phyloP scores from a whole-genome alignment of 1,139 yeast genomes.

The Zygoascus hellenicus region DNA sequence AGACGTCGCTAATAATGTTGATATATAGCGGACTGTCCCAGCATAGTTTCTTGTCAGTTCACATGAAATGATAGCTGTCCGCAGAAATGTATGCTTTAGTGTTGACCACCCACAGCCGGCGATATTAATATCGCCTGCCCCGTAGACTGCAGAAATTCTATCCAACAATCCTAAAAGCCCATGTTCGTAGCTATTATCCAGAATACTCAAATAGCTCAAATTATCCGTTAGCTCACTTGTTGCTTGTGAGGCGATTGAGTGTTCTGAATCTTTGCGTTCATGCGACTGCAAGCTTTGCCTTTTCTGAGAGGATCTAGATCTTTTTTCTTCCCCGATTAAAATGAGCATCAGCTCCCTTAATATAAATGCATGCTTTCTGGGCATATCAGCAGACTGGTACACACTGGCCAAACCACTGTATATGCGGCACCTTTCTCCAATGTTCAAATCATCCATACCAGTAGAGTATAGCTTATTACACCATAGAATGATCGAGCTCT shows the following conservation, averaged over 20 bases:
- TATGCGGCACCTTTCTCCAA: slow-evolving; percentile 38
- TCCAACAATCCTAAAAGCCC: slow-evolving; percentile 27
- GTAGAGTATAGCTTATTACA: slow-evolving; percentile 43
- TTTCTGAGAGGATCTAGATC: slow-evolving; percentile 25
- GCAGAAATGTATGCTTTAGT: slow-evolving; percentile 53
- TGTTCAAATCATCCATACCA: slow-evolving; percentile 41
- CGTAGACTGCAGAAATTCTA: slow-evolving; percentile 28
- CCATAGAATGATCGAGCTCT: slow-evolving; percentile 32
- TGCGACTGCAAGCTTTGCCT: slow-evolving; percentile 19
- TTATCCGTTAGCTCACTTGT: background rate
- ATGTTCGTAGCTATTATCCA: slow-evolving; percentile 13
- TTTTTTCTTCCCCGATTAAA: slow-evolving; percentile 37
- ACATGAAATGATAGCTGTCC: slow-evolving; percentile 50
- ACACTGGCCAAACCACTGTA: slow-evolving; percentile 62
- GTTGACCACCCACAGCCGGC: slow-evolving; percentile 47
- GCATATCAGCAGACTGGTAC: slow-evolving; percentile 55
- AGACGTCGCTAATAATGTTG: slow-evolving; percentile 50
- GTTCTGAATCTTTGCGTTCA: background rate
- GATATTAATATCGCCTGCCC: slow-evolving; percentile 28
- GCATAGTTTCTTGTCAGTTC: slow-evolving; percentile 46
- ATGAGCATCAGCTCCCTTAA: slow-evolving; percentile 54
- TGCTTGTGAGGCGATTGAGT: background rate
- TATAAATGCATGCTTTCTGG: slow-evolving; percentile 65
- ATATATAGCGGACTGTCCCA: slow-evolving; percentile 45
- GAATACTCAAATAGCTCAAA: slow-evolving; percentile 7